Percentiles rank a stretch among this genome's conserved stretches.
These are phyloP conservation scores for Sporisorium iseilematis-ciliati DNA, from an alignment of 1,284 basidiomycete genomes.

Conservation along the genomic window DNA sequence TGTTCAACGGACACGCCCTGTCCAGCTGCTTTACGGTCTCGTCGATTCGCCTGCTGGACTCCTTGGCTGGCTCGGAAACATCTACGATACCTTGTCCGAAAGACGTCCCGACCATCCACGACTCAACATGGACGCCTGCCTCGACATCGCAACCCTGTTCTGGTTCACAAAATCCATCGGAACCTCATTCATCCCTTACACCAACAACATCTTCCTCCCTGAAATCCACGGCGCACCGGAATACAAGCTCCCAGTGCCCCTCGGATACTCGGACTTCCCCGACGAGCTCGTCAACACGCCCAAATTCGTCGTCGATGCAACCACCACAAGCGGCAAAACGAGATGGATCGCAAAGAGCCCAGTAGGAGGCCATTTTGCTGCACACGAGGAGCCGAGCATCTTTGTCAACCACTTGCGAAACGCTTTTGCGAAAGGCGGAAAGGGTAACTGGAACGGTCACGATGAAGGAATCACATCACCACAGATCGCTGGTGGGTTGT, in stretches of 20 bases:
- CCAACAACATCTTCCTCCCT: slow-evolving; percentile 48
- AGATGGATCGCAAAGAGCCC: slow-evolving; percentile 48
- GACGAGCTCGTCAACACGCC: slow-evolving; percentile 54
- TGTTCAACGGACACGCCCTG: slow-evolving; percentile 46
- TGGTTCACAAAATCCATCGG: slow-evolving; percentile 55
- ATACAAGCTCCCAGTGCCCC: slow-evolving; percentile 42
- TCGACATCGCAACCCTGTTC: slow-evolving; percentile 48
- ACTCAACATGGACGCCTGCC: slow-evolving; percentile 44
- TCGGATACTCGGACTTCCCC: slow-evolving; percentile 57
- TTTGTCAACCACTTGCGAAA: slow-evolving; percentile 55
- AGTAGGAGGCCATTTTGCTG: slow-evolving; percentile 60
- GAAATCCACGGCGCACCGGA: slow-evolving; percentile 42
- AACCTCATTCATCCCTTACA: slow-evolving; percentile 59
- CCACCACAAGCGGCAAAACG: slow-evolving; percentile 40
- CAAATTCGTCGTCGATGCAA: slow-evolving; percentile 42
- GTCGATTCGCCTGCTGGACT: slow-evolving; percentile 58
- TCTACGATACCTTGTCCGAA: slow-evolving; percentile 42
- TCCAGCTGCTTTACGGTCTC: slow-evolving; percentile 50
- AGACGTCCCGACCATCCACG: slow-evolving; percentile 27
- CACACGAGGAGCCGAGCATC: slow-evolving; percentile 54
- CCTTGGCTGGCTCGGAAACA: slow-evolving; percentile 56
- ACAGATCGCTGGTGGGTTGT: slow-evolving; percentile 47
- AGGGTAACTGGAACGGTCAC: slow-evolving; percentile 36
- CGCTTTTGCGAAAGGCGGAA: slow-evolving; percentile 49
- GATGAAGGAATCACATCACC: slow-evolving; percentile 31